Conservation (phyloP, 768 basidiomycete genomes). For the Boletus rubroflammeus region DNA sequence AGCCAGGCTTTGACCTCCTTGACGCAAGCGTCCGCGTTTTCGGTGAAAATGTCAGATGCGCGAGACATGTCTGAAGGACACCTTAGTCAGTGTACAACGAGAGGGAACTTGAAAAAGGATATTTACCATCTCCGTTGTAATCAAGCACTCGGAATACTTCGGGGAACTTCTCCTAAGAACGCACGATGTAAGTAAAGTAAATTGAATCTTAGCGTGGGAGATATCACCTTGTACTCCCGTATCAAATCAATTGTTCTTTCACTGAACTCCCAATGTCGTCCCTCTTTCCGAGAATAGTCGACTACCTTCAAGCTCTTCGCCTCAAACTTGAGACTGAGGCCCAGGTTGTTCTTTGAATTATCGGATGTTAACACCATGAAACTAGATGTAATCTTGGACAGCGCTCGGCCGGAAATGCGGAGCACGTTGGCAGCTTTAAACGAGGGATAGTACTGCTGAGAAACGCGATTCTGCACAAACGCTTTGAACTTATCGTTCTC, state of each 20-base stretch:
- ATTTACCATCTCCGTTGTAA: slow-evolving; percentile 61
- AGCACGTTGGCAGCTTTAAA: slow-evolving; percentile 74
- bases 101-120: background rate
- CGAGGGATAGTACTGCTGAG: slow-evolving; percentile 69
- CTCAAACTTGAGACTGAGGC: slow-evolving; percentile 95
- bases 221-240: slow-evolving; percentile 70
- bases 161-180: slow-evolving; percentile 66
- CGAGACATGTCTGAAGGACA: slow-evolving; percentile 64
- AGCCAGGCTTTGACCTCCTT: slow-evolving; percentile 85
- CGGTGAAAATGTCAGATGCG: slow-evolving; percentile 53
- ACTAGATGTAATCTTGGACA: slow-evolving; percentile 91
- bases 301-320: slow-evolving; percentile 90
- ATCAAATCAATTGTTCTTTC: slow-evolving; percentile 80
- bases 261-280: slow-evolving; percentile 89
- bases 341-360: slow-evolving; percentile 81
- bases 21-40: slow-evolving; percentile 65
- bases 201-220: too few species aligned
- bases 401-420: slow-evolving; percentile 68
- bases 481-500: slow-evolving; percentile 79
- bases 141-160: slow-evolving; percentile 78
- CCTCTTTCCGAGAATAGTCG: slow-evolving; percentile 84
- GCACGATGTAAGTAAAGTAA: background rate
- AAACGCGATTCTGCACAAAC: slow-evolving; percentile 49
- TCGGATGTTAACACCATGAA: slow-evolving; percentile 83
- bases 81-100: background rate